Base-by-base conservation (phyloP, 169 alveolate genomes). In the Plasmodium cynomolgi region DNA sequence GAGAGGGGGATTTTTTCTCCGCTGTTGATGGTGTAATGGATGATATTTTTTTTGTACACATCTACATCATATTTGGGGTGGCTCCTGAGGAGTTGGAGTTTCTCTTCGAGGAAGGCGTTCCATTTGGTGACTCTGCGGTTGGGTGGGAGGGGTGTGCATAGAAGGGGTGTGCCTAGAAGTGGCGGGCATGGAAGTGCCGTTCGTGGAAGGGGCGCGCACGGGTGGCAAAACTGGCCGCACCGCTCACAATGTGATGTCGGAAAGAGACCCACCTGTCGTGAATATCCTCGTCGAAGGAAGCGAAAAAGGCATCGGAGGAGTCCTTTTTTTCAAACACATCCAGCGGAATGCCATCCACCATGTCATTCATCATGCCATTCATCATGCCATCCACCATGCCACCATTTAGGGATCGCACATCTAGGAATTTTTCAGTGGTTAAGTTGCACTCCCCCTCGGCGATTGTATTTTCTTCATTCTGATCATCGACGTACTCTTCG, bases 61-160 rank as follows among this genome's bases (percentile, higher is more conserved):
- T 88, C 88, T 47, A 88, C 90, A 33, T 88, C 88, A 34, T 88
- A 88, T 73, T 39, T 34, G 71, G 94, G 94, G 44, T 73, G 94
- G 8, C 34, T 88, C 54, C 81, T 75, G 26, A 88, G 6, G 15
- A 88, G 26, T 20, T 79, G 90, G 1, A 88, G 56, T 23, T 79
- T 75, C 47, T 88, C 68, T 13, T 88, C 94, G 9, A 88, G 82
- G 29, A 88, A 88, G 5, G 29, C n/a, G 20, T 80, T 88, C 94
- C 94, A 88, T 8, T 34, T 54, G 81, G 56, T 88, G 26, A 88
- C 83, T 34, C 94, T 88, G 58, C 1, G 31, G n/a, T n/a, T n/a
- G n/a, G n/a, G n/a, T n/a, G n/a, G n/a, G 37, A 75, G 20, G 23
- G 39, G 83, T 33, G 50, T 23, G 44, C 13, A 6, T 71, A 4